Evolutionary conservation across 2,329 filamentous ascomycete species (phyloP).

Genomic region (Claviceps arundinis): DNA sequence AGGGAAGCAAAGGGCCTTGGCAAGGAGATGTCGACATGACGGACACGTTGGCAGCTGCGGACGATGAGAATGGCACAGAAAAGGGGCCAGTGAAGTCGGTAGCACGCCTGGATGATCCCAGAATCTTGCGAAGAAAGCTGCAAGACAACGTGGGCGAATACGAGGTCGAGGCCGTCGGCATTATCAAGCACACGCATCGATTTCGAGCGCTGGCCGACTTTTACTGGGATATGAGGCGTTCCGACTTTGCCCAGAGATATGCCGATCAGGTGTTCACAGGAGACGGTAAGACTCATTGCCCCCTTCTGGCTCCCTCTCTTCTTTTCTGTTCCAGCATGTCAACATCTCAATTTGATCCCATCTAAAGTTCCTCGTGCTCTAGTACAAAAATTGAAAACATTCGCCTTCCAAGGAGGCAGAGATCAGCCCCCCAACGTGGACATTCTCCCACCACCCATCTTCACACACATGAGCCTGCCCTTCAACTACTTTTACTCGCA

Average conservation of each 20-base stretch:
- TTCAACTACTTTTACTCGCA: constrained; percentile 77
- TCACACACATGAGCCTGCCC: constrained; percentile 59
- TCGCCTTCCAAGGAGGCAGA: constrained; percentile 51
- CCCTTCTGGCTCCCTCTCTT: neutral
- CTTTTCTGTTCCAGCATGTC: neutral
- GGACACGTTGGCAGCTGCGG: constrained; percentile 8
- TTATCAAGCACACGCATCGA: constrained; percentile 68
- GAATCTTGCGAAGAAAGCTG: constrained; percentile 46
- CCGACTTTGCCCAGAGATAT: constrained; percentile 58
- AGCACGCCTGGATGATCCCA: constrained; percentile 38
- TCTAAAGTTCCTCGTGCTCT: neutral
- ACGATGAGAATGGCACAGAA: constrained; percentile 5
- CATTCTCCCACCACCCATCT: constrained; percentile 67
- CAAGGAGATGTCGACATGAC: constrained; percentile 27
- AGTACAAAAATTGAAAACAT: constrained; percentile 43
- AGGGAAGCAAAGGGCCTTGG: constrained; percentile 58
- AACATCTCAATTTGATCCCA: neutral
- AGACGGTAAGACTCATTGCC: constrained; percentile 38
- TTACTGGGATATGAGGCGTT: constrained; percentile 59
- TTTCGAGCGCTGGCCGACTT: constrained; percentile 84
- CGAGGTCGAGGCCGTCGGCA: constrained; percentile 54
- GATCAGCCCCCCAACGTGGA: constrained; percentile 49
- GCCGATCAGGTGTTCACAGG: constrained; percentile 58
- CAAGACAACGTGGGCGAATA: constrained; percentile 59
- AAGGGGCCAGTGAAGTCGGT: constrained; percentile 25